Evolutionary conservation across 768 basidiomycete species (phyloP).

Genomic region (Russula olivacea): DNA sequence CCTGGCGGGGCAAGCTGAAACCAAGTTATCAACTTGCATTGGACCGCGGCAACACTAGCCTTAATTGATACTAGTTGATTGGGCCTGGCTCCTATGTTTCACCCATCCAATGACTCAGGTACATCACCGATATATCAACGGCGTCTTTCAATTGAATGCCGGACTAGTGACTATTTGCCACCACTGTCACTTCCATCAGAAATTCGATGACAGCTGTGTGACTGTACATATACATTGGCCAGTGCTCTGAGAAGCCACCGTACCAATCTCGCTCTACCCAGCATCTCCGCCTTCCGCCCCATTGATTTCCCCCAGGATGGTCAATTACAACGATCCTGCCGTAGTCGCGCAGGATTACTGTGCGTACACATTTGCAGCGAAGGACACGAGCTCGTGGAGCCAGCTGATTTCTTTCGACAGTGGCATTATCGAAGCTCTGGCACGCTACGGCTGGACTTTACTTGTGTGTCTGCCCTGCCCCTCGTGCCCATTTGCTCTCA

Average conservation of each 20-base stretch:
- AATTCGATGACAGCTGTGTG: too few relatives aligned
- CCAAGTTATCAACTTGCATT: too few relatives aligned
- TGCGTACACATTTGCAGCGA: neutral
- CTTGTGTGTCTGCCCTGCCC: slow-evolving; percentile 1
- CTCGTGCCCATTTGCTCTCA: too few relatives aligned
- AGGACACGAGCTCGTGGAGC: neutral
- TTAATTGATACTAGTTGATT: too few relatives aligned
- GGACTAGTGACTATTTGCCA: too few relatives aligned
- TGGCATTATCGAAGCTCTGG: neutral
- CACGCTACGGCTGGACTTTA: neutral
- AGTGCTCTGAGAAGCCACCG: neutral
- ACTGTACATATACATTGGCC: neutral
- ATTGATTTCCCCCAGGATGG: neutral
- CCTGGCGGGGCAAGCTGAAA: too few relatives aligned
- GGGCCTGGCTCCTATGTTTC: too few relatives aligned
- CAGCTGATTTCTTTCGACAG: neutral
- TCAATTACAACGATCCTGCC: neutral
- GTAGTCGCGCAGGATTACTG: neutral
- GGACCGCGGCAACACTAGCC: too few relatives aligned
- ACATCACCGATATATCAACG: too few relatives aligned
- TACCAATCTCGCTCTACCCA: neutral
- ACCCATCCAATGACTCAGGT: too few relatives aligned
- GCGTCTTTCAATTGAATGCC: too few relatives aligned
- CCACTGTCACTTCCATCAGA: too few relatives aligned
- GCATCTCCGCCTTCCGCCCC: neutral